Base-by-base conservation (phyloP, 2,329 filamentous ascomycete genomes). In the Hymenoscyphus albidus region DNA sequence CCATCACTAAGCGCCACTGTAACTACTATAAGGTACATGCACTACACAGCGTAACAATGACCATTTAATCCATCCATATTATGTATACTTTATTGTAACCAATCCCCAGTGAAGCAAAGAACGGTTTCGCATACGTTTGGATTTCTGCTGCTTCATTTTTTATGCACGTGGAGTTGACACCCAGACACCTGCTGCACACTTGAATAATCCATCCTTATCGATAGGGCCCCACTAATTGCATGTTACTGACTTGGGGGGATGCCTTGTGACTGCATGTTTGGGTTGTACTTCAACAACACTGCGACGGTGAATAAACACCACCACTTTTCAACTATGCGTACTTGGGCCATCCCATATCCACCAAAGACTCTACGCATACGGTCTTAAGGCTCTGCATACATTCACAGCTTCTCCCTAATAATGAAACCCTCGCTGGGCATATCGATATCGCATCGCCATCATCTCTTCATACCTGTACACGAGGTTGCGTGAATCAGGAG, bases 401-500 rank as follows among this genome's bases (percentile, higher is more conserved):
- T 55, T 39, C 51, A 62, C 48, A 31, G 18, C 56, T 31, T 61
- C 14, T 63, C 39, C 32, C 65, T 62, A 57, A 70, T 67, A 64
- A 72, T 73, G 70, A 69, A 64, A 63, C 51, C 48, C 44, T 63
- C 18, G 48, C 48, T 18, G 48, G 48, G 48, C 13, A 54, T 54
- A 54, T 57, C 42, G 58, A 54, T 48, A 62, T 57, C 65, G 61
- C 57, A 44, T 22, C 48, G 32, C 32, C 48, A 18, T 12, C 55
- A 58, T 67, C 65, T 63, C 62, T 67, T 63, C 57, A 69, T 39
- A 64, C 35, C 65, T 65, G 69, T 67, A 64, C 69, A 72, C 70
- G 71, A 67, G 71, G 67, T 60, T 59, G 54, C 61, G 59, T 59
- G 67, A 62, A 65, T 67, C 68, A 67, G 68, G 64, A 72, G 70